Base-by-base conservation (phyloP, 2,329 filamentous ascomycete genomes). In the Aspergillus japonicus region DNA sequence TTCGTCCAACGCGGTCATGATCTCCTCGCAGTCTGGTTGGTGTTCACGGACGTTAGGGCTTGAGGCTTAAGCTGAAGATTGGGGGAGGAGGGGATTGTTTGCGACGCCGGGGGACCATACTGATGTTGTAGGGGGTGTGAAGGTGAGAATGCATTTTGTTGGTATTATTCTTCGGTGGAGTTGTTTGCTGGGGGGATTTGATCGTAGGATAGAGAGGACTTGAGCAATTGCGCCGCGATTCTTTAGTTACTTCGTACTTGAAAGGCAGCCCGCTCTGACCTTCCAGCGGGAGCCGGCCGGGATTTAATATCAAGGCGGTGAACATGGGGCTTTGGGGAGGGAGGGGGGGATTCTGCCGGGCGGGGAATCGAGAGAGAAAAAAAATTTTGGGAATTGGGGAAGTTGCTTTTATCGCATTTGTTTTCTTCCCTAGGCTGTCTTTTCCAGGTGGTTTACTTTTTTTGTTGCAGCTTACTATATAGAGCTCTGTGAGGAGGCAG, bases 1-100 rank as follows among this genome's bases (percentile, higher is more conserved):
- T 81, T 97, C 92, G 72, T 98, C 95, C 67, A 99, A 91, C 51
- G 91, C 90, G 54, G 83, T 88, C 87, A 98, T 96, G 75, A 99
- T 87, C 68, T 96, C 92, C 77, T 94, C 91, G 84, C 95, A 99
- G 71, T 89, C 95, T 99, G 54, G 66, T 24, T 24, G 56, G 56
- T 58, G 56, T 58, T 29, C 26, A 56, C 54, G 54, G 44, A 49
- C 31, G 16, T 42, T 58, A 31, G 23, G 47, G 16, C 39, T 48
- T 53, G 23, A 39, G 35, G 53, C 50, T 5, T 24, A 23, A 23
- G 23, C 23, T 29, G 39, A 16, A n/a, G 7, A n/a, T 60, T 44
- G 10, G 52, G 50, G 26, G 26, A 3, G 26, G 26, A 8, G 26
- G 7, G 5, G 26, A 26, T 26, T 29, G 26, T 29, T 29, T 29